phyloP scores from a whole-genome alignment of 257 asterid species.

The Handroanthus guayacan region DNA sequence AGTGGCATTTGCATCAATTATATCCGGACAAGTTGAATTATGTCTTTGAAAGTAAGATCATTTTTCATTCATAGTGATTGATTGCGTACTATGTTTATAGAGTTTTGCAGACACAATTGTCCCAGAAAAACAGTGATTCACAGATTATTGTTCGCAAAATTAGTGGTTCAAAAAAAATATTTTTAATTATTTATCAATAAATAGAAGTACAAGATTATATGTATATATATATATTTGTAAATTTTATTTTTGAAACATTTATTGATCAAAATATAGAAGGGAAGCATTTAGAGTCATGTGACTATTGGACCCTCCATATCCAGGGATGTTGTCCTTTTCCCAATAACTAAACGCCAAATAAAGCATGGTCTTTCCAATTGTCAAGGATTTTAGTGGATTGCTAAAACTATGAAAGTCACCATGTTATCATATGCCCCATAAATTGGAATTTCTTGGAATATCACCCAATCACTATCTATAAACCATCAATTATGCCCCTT shows the following conservation, averaged over 20 bases:
- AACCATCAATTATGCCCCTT: neutral
- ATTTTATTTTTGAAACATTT: neutral
- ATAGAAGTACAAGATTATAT: neutral
- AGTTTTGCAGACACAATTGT: neutral
- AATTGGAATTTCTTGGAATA: neutral
- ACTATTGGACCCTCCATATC: neutral
- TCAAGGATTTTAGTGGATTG: conserved; percentile 18
- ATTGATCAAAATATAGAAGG: too few relatives aligned
- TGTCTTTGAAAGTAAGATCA: neutral
- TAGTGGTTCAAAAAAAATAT: neutral
- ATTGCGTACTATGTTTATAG: neutral
- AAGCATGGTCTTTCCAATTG: conserved; percentile 5
- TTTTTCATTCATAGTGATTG: conserved; percentile 3
- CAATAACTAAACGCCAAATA: neutral
- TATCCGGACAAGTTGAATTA: neutral
- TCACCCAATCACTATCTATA: neutral
- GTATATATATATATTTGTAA: neutral
- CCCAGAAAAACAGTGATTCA: neutral
- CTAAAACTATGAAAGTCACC: neutral
- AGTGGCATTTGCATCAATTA: neutral
- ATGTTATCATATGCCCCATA: conserved; percentile 1
- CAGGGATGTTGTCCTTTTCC: neutral
- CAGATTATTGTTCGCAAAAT: neutral
- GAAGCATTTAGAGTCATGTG: neutral
- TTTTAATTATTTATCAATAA: neutral